These are phyloP conservation scores for Solanum clarkiae DNA, from an alignment of 257 asterid species.

Conservation along the genomic window DNA sequence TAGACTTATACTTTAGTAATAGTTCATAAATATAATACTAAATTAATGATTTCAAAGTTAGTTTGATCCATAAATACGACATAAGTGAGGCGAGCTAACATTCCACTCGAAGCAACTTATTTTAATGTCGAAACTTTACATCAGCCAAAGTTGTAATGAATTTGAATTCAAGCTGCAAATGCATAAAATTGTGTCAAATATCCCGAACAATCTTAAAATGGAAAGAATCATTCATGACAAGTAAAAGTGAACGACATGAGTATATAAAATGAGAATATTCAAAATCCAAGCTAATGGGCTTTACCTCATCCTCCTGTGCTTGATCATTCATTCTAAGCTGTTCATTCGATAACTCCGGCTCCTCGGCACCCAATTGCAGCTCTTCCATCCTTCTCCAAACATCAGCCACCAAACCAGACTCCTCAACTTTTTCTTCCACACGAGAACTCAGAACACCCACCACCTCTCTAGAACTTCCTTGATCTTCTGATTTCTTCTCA, in stretches of 20 bases:
- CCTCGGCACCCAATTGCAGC: conserved; percentile 30
- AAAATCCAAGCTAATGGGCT: not conserved
- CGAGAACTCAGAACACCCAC: not conserved
- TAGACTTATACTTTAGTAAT: not conserved
- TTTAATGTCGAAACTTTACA: not conserved
- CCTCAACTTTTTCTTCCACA: conserved; percentile 10
- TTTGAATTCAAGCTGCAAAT: not conserved
- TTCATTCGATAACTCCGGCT: conserved; percentile 41
- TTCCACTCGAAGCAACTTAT: not conserved
- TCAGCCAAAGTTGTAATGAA: not conserved
- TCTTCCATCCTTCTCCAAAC: conserved; percentile 33
- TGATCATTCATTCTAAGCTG: conserved; percentile 45
- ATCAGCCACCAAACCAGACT: conserved; percentile 15
- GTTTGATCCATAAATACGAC: not conserved
- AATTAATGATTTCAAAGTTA: not conserved
- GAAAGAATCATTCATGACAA: not conserved
- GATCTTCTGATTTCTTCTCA: conserved; percentile 9
- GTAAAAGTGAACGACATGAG: not conserved
- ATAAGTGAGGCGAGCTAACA: not conserved
- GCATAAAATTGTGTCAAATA: not conserved
- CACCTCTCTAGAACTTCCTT: not conserved
- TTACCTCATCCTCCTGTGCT: conserved; percentile 83
- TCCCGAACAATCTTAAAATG: not conserved
- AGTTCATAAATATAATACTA: not conserved
- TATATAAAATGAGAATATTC: not conserved